Percentiles rank a stretch among this genome's conserved stretches.
Conservation (phyloP, 768 basidiomycete species). For the Lactarius hatsudake region DNA sequence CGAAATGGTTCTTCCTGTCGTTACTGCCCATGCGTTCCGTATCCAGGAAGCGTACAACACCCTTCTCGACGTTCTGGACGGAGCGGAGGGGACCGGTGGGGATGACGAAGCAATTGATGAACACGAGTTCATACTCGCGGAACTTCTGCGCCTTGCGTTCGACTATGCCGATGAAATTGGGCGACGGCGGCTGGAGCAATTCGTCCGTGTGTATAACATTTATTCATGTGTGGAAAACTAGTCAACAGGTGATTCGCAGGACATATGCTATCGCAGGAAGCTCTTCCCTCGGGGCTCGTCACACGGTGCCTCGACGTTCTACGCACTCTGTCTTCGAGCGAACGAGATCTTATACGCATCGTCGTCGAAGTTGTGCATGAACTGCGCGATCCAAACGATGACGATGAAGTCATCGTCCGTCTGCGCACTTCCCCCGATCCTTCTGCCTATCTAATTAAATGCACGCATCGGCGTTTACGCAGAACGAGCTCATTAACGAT, state of each 20-base stretch:
- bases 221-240: neutral
- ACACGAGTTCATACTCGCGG: conserved; percentile 68
- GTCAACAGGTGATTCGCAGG: conserved; percentile 41
- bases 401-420: conserved; percentile 34
- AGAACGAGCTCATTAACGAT: conserved; percentile 32
- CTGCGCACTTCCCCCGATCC: neutral
- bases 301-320: conserved; percentile 82
- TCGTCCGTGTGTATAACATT: conserved; percentile 61
- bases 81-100: conserved; percentile 38
- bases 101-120: conserved; percentile 41
- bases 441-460: neutral
- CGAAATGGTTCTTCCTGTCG: conserved; percentile 75
- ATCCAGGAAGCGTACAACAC: conserved; percentile 72
- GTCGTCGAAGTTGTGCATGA: conserved; percentile 88
- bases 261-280: conserved; percentile 74
- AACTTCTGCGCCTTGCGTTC: conserved; percentile 77
- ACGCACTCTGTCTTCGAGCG: conserved; percentile 62
- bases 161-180: conserved; percentile 95
- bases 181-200: conserved; percentile 78
- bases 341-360: conserved; percentile 82
- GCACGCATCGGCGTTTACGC: conserved; percentile 3
- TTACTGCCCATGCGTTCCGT: conserved; percentile 73
- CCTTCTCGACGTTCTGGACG: conserved; percentile 44
- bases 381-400: conserved; percentile 57
- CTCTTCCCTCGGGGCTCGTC: conserved; percentile 67